phyloP scores from a whole-genome alignment of 2,329 filamentous ascomycete genomes.

The Hymenoscyphus albidus region DNA sequence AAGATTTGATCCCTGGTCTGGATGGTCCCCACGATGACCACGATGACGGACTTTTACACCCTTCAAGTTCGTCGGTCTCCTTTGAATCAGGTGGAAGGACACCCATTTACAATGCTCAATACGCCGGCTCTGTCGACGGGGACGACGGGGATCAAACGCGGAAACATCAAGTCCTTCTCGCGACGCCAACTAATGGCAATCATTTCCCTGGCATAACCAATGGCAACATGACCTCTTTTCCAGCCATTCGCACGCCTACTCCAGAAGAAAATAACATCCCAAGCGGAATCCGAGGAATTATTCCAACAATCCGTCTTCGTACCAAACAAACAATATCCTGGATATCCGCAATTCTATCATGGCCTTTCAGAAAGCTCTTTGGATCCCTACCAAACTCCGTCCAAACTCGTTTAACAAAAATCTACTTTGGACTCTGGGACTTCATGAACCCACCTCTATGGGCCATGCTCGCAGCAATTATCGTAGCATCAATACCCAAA shows the following conservation, averaged over 20 bases:
- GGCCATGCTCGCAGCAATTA: slow-evolving; percentile 90
- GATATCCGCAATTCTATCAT: slow-evolving; percentile 19
- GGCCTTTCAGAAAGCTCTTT: slow-evolving; percentile 37
- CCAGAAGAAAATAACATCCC: slow-evolving; percentile 35
- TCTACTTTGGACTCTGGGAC: slow-evolving; percentile 67
- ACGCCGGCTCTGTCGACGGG: slow-evolving; percentile 31
- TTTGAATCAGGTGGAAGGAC: slow-evolving; percentile 36
- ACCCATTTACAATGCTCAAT: slow-evolving; percentile 30
- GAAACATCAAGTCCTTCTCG: slow-evolving; percentile 26
- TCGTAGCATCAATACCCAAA: slow-evolving; percentile 81
- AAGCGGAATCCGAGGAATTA: slow-evolving; percentile 41
- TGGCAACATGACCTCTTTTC: slow-evolving; percentile 61
- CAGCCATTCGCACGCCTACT: slow-evolving; percentile 43
- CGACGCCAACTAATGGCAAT: slow-evolving; percentile 28
- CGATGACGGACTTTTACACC: slow-evolving; percentile 17
- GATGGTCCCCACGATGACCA: slow-evolving; percentile 41
- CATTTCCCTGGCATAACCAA: slow-evolving; percentile 26
- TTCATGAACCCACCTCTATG: slow-evolving; percentile 99
- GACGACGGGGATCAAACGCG: slow-evolving; percentile 41
- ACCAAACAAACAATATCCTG: slow-evolving; percentile 26
- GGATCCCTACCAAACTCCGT: slow-evolving; percentile 47
- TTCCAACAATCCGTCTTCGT: slow-evolving; percentile 37
- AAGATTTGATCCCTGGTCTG: slow-evolving; percentile 46
- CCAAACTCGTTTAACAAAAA: slow-evolving; percentile 46
- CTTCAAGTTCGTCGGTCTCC: slow-evolving; percentile 18